phyloP scores from a whole-genome alignment of 2,329 filamentous ascomycete genomes.

The Xylogone sp. region DNA sequence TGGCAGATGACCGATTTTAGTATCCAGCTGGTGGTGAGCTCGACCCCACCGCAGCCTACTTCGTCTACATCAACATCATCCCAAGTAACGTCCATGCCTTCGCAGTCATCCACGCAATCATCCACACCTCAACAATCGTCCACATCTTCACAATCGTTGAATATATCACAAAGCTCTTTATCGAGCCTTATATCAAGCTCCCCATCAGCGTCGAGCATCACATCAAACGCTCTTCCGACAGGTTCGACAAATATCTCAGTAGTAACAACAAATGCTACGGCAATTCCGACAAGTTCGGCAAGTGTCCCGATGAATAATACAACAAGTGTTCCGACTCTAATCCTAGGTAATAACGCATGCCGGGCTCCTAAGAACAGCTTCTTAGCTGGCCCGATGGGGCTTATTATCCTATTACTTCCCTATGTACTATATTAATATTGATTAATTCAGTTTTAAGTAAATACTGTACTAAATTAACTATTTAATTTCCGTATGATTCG shows the following conservation, averaged over 20 bases:
- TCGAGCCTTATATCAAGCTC: neutral
- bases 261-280: neutral
- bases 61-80: neutral
- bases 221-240: neutral
- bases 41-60: neutral
- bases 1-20: neutral
- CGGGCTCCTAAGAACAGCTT: neutral
- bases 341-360: neutral
- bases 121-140: too few relatives aligned
- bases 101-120: neutral
- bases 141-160: too few relatives aligned
- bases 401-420: neutral
- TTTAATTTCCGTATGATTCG: too few relatives aligned
- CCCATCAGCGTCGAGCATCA: neutral
- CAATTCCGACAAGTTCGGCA: neutral
- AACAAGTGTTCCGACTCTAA: neutral
- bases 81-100: neutral
- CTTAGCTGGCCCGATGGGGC: neutral
- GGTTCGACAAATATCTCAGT: neutral
- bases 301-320: neutral
- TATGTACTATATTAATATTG: neutral
- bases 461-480: too few relatives aligned
- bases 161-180: too few relatives aligned
- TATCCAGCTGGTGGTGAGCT: neutral
- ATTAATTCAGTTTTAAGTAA: too few relatives aligned